These are phyloP conservation scores for Pseudohyphozyma bogoriensis DNA, from an alignment of 768 basidiomycete species.

Conservation along the genomic window DNA sequence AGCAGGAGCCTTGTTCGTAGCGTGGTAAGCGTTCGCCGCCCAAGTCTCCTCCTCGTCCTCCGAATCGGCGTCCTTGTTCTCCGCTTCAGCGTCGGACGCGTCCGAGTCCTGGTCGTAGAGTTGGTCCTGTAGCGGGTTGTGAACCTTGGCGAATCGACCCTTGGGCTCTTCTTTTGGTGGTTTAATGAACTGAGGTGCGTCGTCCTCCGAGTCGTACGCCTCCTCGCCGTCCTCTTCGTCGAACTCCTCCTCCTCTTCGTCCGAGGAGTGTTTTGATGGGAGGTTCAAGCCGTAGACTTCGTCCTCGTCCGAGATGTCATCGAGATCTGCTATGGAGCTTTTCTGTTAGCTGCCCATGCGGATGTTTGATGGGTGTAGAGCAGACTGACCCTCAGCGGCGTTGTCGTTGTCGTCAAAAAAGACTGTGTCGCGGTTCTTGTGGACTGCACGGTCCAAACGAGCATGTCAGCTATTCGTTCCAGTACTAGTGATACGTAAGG, in stretches of 20 bases:
- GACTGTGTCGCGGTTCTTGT: conserved; percentile 24
- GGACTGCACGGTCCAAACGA: conserved; percentile 11
- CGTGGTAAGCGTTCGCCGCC: conserved; percentile 25
- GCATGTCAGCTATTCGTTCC: not conserved
- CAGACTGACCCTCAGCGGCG: not conserved
- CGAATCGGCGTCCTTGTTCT: not conserved
- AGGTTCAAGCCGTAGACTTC: conserved; percentile 26
- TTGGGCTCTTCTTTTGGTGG: not conserved
- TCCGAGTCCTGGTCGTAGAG: not conserved
- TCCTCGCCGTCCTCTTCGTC: conserved; percentile 30
- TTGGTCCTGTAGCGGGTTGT: not conserved
- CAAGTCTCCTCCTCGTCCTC: conserved; percentile 25
- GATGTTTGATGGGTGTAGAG: not conserved
- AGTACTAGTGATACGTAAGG: too few species aligned
- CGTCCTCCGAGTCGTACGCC: conserved; percentile 1
- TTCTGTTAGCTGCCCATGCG: not conserved
- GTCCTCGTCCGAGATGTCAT: conserved; percentile 23
- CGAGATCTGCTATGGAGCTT: not conserved
- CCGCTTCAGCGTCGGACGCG: not conserved
- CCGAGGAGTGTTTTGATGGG: not conserved
- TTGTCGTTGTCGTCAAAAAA: conserved; percentile 11
- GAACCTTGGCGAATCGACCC: conserved; percentile 1
- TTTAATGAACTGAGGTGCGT: too few species aligned
- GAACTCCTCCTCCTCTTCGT: conserved; percentile 20
- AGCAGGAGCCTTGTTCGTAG: conserved; percentile 17